Base-by-base conservation (phyloP, 2,329 filamentous ascomycete species). In the Plenodomus biglobosus region DNA sequence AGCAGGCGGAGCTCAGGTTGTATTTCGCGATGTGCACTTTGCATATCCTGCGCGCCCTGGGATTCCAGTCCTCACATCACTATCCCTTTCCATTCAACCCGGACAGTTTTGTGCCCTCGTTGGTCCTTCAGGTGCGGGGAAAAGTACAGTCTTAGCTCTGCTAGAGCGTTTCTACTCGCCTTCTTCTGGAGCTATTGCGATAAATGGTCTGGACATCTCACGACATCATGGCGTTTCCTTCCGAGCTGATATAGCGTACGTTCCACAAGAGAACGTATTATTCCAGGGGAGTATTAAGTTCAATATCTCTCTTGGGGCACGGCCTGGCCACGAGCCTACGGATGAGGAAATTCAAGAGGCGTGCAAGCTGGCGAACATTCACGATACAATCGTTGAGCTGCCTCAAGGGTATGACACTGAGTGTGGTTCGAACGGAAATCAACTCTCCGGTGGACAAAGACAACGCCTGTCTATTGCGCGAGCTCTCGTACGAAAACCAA, bases 341-440 rank as follows among this genome's bases (percentile, higher is more conserved):
- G 73, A 83, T 38, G 79, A 75, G 8, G 85, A 88, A 39, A 84
- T 89, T 38, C 78, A 85, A 53, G 80, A 82, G 44, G 86, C 86
- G 0, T 88, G 85, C 62, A 78, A 79, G 47, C 71, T 86, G 15
- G 85, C 85, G 30, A 86, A 87, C 62, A 87, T 90, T 53, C 85
- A 89, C 69, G 83, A 88, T 20, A 83, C 81, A 19, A 86, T 90
- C 56, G 72, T 75, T 47, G 71, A 77, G 1, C 72, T 90, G 15
- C 85, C 85, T 0, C 73, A 85, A 13, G 84, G 85, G 0, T 89
- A 89, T 62, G 72, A 85, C 11, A 88, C 85, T 0, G 66, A 68
- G n/a, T 72, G 69, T 48, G 74, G 74, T 10, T 62, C 69, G 4
- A 72, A 69, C 27, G 74, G 73, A 6, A 72, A 66, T 22, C 68